Conservation (phyloP, 345 rosid genomes). For the rapeseed (Brassica napus) region DNA sequence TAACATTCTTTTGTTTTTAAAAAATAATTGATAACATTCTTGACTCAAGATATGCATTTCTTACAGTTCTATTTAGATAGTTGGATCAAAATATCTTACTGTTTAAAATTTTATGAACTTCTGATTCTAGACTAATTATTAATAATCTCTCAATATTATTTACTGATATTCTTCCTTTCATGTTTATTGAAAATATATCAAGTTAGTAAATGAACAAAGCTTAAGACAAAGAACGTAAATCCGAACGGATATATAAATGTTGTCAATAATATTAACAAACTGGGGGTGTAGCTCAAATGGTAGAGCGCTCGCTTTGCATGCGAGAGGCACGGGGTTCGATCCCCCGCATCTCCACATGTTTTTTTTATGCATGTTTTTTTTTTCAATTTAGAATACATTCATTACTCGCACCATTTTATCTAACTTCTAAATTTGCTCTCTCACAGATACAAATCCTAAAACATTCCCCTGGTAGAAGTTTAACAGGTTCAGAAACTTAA, state of each 20-base stretch:
- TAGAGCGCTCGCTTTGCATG: constrained; percentile 97
- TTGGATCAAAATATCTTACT: too few species aligned
- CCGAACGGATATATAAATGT: background rate
- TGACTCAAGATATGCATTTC: background rate
- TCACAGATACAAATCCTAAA: background rate
- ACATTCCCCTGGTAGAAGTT: background rate
- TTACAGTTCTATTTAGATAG: too few species aligned
- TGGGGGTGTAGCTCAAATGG: constrained; percentile 63
- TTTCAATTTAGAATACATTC: background rate
- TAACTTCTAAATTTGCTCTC: background rate
- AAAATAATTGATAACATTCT: too few species aligned
- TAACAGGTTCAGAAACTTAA: background rate
- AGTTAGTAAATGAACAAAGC: background rate
- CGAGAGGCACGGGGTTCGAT: constrained; percentile 94
- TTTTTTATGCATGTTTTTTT: background rate
- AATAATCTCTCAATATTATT: background rate
- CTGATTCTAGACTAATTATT: too few species aligned
- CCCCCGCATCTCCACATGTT: constrained; percentile 72
- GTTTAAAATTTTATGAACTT: too few species aligned
- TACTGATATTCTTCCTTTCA: background rate
- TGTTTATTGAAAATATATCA: background rate
- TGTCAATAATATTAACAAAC: background rate
- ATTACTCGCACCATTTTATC: background rate
- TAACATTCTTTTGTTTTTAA: too few species aligned
- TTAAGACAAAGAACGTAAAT: background rate